These are phyloP conservation scores for Cutaneotrichosporon spelunceum DNA, from an alignment of 1,284 basidiomycete species.

Conservation along the genomic window DNA sequence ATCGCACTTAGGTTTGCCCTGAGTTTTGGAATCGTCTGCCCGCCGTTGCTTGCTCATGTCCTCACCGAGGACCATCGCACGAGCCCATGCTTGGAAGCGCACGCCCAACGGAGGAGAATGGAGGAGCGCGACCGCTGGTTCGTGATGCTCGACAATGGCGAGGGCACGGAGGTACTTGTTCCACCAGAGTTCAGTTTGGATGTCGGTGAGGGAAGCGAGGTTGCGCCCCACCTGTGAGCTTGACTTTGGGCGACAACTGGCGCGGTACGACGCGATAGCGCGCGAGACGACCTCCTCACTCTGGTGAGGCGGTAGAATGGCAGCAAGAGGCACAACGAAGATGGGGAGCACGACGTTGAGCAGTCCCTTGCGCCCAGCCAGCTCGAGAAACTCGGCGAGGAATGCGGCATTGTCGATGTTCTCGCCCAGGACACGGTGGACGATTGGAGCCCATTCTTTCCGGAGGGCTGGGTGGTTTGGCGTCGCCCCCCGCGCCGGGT, in stretches of 20 bases:
- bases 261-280: conserved; percentile 22
- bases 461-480: conserved; percentile 26
- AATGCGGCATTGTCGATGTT: conserved; percentile 26
- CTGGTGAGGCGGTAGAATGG: conserved; percentile 21
- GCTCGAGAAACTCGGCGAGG: conserved; percentile 26
- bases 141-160: conserved; percentile 30
- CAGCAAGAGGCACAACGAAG: conserved; percentile 28
- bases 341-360: conserved; percentile 31
- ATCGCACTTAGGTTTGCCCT: not conserved
- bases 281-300: conserved; percentile 21
- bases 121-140: conserved; percentile 25
- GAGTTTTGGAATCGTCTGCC: not conserved
- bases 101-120: conserved; percentile 22
- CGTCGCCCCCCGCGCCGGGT: conserved; percentile 40
- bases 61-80: conserved; percentile 13
- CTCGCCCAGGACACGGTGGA: conserved; percentile 22
- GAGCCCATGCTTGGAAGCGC: conserved; percentile 24
- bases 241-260: conserved; percentile 27
- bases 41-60: conserved; percentile 6
- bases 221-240: conserved; percentile 20
- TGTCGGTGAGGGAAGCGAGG: conserved; percentile 13
- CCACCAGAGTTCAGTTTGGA: conserved; percentile 30
- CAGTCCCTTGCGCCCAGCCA: conserved; percentile 35
- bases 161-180: conserved; percentile 32
- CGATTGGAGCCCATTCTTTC: conserved; percentile 32